Percentiles rank a stretch among this genome's conserved stretches.
These are phyloP conservation scores for Theileria orientalis DNA, from an alignment of 169 alveolate genomes.

Conservation along the genomic window DNA sequence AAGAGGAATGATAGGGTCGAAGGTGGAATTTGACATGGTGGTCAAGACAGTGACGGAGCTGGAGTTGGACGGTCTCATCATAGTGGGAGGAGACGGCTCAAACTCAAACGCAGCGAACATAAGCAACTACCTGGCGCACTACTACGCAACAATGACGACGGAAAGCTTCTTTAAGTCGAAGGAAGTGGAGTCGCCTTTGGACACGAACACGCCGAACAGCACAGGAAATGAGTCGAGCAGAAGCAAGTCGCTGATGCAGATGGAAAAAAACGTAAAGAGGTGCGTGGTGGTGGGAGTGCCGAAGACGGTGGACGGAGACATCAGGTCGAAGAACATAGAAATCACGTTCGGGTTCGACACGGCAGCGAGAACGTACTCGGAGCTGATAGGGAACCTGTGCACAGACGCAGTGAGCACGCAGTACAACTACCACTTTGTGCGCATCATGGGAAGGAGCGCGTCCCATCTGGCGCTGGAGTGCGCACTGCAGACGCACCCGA, in stretches of 20 bases:
- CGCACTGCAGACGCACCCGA: constrained; percentile 94
- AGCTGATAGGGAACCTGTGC: constrained; percentile 91
- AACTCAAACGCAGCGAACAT: constrained; percentile 97
- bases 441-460: constrained; percentile 99
- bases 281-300: constrained; percentile 94
- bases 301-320: constrained; percentile 99
- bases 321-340: constrained; percentile 92
- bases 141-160: constrained; percentile 20
- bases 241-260: no score
- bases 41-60: constrained; percentile 82
- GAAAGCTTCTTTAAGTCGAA: neutral
- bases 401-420: constrained; percentile 89
- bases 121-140: constrained; percentile 90
- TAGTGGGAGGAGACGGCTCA: constrained; percentile 99
- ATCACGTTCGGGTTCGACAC: constrained; percentile 98
- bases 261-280: no score
- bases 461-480: constrained; percentile 96
- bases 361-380: constrained; percentile 96
- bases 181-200: no score
- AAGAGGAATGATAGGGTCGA: constrained; percentile 93
- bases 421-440: constrained; percentile 92
- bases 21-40: constrained; percentile 87
- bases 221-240: no score
- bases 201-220: neutral
- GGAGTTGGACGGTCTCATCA: constrained; percentile 94